Conservation (phyloP, 2,329 filamentous ascomycete genomes). For the Microcyclosporella mali region DNA sequence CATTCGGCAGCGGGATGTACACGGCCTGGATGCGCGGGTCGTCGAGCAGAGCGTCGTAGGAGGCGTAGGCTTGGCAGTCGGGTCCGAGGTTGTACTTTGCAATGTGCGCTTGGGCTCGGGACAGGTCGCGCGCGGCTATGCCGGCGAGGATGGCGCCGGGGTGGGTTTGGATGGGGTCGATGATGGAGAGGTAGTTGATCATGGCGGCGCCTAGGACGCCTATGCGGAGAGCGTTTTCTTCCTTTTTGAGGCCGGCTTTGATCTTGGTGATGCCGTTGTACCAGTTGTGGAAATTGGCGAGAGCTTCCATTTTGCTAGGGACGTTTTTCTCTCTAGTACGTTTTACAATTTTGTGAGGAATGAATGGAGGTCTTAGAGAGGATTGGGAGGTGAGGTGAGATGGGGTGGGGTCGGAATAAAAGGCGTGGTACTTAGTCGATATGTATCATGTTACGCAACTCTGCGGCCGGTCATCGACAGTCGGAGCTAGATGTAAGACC, state of each 20-base stretch:
- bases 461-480: too few relatives aligned
- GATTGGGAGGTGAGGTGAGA: too few relatives aligned
- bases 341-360: too few relatives aligned
- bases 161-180: constrained; percentile 14
- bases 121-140: constrained; percentile 8
- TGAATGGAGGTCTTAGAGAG: too few relatives aligned
- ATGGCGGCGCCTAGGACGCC: constrained; percentile 13
- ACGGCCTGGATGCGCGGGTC: constrained; percentile 43
- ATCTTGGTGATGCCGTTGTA: not conserved
- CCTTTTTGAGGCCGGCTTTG: not conserved
- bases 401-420: too few relatives aligned
- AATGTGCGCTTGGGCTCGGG: constrained; percentile 12
- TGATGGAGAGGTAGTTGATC: constrained; percentile 10
- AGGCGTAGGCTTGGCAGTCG: constrained; percentile 15
- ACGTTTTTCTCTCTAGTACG: too few relatives aligned
- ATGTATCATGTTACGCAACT: too few relatives aligned
- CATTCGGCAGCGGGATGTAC: constrained; percentile 44
- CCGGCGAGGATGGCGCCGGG: constrained; percentile 3
- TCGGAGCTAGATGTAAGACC: too few relatives aligned
- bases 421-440: too few relatives aligned
- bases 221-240: not conserved
- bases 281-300: constrained; percentile 1
- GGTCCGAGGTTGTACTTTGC: constrained; percentile 4
- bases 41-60: constrained; percentile 32
- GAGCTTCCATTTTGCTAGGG: too few relatives aligned